Percentiles rank a stretch among this genome's conserved stretches.
These are phyloP conservation scores for Rutstroemia sydowiana DNA, from an alignment of 2,329 filamentous ascomycete genomes.

Conservation along the genomic window DNA sequence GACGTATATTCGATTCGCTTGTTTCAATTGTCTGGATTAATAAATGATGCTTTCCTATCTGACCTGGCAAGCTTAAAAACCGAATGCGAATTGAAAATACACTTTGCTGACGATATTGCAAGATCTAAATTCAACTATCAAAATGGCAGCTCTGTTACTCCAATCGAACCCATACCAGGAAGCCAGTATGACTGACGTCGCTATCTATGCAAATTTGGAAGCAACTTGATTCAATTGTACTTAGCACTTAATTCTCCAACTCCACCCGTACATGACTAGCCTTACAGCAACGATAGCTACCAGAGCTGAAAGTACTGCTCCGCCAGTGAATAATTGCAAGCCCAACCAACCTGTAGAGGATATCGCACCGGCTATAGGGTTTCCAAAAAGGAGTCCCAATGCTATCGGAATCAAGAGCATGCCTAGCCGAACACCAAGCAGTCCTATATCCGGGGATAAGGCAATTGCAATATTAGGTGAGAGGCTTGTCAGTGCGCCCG, in stretches of 20 bases:
- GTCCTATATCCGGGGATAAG: slow-evolving; percentile 8
- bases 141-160: no score
- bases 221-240: no score
- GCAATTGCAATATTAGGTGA: background rate
- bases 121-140: no score
- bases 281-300: background rate
- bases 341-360: background rate
- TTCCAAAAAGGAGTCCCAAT: slow-evolving; percentile 12
- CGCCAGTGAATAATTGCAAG: background rate
- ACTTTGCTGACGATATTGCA: no score
- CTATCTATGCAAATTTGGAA: no score
- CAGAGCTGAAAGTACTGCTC: background rate
- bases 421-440: slow-evolving; percentile 12
- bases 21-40: no score
- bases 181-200: no score
- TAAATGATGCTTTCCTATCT: no score
- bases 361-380: slow-evolving; percentile 12
- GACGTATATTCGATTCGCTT: no score
- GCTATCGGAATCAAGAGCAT: slow-evolving; percentile 8
- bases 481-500: slow-evolving; percentile 38
- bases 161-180: no score
- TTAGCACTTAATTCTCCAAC: background rate
- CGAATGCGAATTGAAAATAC: no score
- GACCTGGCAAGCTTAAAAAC: no score
- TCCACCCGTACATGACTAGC: background rate